Percentiles rank a stretch among this genome's conserved stretches.
Evolutionary conservation across 139 green algal genomes (phyloP).

Genomic region (Tetraselmis striata): DNA sequence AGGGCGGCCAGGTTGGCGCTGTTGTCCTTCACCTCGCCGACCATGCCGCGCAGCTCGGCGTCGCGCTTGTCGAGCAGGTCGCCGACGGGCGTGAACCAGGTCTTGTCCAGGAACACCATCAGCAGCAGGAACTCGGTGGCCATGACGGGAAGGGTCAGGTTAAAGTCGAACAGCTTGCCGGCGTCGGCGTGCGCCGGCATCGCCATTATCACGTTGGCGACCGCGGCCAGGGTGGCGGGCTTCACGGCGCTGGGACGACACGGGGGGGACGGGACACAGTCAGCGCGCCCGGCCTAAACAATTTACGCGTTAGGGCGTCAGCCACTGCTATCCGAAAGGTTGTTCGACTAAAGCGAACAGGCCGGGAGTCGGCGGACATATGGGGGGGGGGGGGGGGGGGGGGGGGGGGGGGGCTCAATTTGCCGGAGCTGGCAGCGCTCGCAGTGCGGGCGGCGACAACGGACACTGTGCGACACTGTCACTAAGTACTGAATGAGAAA

Average conservation of each 20-base stretch:
- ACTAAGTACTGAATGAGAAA: too few relatives aligned
- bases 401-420: too few relatives aligned
- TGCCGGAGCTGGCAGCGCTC: not conserved
- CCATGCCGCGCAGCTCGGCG: conserved; percentile 60
- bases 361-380: not conserved
- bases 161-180: conserved; percentile 72
- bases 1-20: conserved; percentile 31
- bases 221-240: conserved; percentile 35
- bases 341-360: not conserved
- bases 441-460: too few relatives aligned
- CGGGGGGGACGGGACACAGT: too few relatives aligned
- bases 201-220: conserved; percentile 65
- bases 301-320: not conserved
- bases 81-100: conserved; percentile 82
- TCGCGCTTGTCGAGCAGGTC: conserved; percentile 78
- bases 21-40: conserved; percentile 68
- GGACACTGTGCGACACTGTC: too few relatives aligned
- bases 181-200: conserved; percentile 64
- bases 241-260: conserved; percentile 31
- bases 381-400: too few relatives aligned
- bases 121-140: conserved; percentile 74
- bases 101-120: conserved; percentile 89
- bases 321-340: too few relatives aligned
- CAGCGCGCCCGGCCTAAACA: not conserved
- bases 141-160: conserved; percentile 73